phyloP scores from a whole-genome alignment of 1,284 basidiomycete species.

The Malassezia pachydermatis region DNA sequence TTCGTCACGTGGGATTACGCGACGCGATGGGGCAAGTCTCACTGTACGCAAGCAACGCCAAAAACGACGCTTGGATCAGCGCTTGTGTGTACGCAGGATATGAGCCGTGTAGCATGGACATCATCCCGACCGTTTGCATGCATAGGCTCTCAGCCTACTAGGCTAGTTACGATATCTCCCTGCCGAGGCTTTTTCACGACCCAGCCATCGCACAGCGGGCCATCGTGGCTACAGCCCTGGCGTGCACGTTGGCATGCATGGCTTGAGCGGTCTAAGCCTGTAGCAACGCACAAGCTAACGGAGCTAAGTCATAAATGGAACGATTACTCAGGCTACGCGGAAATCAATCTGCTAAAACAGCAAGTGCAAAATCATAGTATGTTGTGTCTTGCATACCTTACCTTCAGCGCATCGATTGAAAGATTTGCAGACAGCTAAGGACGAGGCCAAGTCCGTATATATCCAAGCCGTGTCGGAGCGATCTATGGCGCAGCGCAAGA shows the following conservation, averaged over 20 bases:
- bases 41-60: too few relatives aligned
- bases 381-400: slow-evolving; percentile 7
- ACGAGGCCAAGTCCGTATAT: slow-evolving; percentile 23
- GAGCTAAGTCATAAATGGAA: slow-evolving; percentile 30
- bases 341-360: slow-evolving; percentile 26
- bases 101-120: neutral
- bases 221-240: neutral
- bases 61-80: too few relatives aligned
- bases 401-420: slow-evolving; percentile 20
- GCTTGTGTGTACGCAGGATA: too few relatives aligned
- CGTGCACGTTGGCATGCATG: neutral
- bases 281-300: slow-evolving; percentile 11
- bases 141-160: too few relatives aligned
- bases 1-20: slow-evolving; percentile 12
- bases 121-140: neutral
- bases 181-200: too few relatives aligned
- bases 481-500: slow-evolving; percentile 26
- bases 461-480: slow-evolving; percentile 28
- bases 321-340: slow-evolving; percentile 30
- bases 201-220: too few relatives aligned
- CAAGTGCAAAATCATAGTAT: slow-evolving; percentile 20
- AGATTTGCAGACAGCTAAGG: slow-evolving; percentile 16
- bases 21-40: too few relatives aligned
- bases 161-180: too few relatives aligned
- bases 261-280: slow-evolving; percentile 4